Evolutionary conservation across 495 filamentous ascomycete genomes (phyloP), one percentile per base, ranked within the genome.

Genomic region (Penicillium egyptiacum): DNA sequence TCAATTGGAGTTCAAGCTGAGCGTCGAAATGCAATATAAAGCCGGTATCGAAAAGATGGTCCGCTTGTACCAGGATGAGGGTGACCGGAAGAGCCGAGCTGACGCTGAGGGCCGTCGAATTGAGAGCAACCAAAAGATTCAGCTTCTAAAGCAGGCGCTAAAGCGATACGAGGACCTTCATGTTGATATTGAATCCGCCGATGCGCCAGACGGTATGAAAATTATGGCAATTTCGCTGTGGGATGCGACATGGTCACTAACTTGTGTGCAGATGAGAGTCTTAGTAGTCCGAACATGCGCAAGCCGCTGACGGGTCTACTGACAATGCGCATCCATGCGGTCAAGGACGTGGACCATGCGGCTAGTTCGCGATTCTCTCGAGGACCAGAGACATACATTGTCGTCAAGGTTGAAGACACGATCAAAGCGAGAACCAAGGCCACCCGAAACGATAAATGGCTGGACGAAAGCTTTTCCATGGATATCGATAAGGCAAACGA

Each of bases 21-120:
- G 93, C 65, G 95, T 99, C 37, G 94, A 99, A 75, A 96, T 97
- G 67, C 94, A 99, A 74, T 99, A 99, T 75, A 94, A 98, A 64
- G 95, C 95, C 59, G 94, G 94, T 57, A 93, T 99, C 61, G 95
- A 99, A 73, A 99, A 99, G 80, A 99, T 99, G 95, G 89, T 96
- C 41, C 90, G 92, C 70, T 80, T 98, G 42, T 99, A 99, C 68
- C 87, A 94, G 71, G 92, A 98, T 76, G 94, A 98, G 72, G 93
- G 94, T n/a, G 94, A 99, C 66, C 86, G 91, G 56, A 97, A 96
- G 77, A 96, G 92, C 75, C 89, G 86, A 63, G 83, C 88, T 50
- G 94, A 99, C 75, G 95, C 94, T 23, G 90, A 96, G 66, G 89
- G 85, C 31, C 84, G 87, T 67, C 83, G 90, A 37, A 86, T 96